These are phyloP conservation scores for Polytrichum formosum DNA, from an alignment of 225 moss, liverwort and hornwort genomes.

Conservation along the genomic window DNA sequence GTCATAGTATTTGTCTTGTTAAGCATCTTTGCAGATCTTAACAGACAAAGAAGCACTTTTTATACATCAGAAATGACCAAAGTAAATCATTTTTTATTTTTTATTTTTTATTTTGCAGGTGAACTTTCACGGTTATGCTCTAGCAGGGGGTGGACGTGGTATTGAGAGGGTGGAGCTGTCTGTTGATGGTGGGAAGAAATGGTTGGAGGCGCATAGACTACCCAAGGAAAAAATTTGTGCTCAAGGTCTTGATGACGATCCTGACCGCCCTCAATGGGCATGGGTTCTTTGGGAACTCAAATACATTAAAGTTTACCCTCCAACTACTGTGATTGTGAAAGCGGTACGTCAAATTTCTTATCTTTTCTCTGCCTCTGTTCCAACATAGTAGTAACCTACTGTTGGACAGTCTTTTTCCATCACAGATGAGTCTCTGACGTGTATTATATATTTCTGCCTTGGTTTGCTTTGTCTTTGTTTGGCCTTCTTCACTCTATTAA, in stretches of 20 bases:
- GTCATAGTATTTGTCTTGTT: neutral
- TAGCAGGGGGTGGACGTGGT: conserved; percentile 49
- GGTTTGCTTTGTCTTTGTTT: no score
- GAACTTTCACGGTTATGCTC: conserved; percentile 55
- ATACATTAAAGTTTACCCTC: conserved; percentile 42
- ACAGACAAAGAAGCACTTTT: no score
- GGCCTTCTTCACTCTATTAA: no score
- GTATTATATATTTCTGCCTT: no score
- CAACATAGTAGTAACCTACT: conserved; percentile 1
- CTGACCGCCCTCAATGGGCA: conserved; percentile 44
- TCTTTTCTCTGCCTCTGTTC: neutral
- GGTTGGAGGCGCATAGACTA: conserved; percentile 40
- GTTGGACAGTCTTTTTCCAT: neutral
- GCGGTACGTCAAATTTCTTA: conserved; percentile 43
- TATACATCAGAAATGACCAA: no score
- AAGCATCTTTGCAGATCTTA: neutral
- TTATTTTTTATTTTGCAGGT: conserved; percentile 18
- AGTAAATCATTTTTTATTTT: no score
- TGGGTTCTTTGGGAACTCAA: conserved; percentile 71
- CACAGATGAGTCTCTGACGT: neutral
- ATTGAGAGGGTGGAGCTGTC: conserved; percentile 70
- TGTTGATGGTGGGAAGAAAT: conserved; percentile 42
- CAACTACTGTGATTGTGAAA: conserved; percentile 58
- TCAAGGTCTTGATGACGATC: conserved; percentile 28
- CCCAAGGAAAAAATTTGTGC: conserved; percentile 27